Base-by-base conservation (phyloP, 179 eudicot genomes). In the Pouteria campechiana region DNA sequence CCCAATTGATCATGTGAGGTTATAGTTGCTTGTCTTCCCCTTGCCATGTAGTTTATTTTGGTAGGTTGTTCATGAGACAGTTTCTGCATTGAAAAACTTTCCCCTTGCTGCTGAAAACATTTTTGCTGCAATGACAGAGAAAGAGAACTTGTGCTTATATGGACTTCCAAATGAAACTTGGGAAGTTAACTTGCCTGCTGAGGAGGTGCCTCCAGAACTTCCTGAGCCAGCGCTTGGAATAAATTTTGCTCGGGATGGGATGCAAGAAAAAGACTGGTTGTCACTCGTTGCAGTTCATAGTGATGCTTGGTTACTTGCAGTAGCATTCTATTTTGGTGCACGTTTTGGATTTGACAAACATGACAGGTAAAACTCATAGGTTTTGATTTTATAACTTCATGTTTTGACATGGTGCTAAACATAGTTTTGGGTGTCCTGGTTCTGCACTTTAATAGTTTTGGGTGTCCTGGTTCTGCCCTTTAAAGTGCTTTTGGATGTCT, bases 191-290 rank as follows among this genome's bases (percentile, higher is more conserved):
- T 25, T 44, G 20, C 72, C 67, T 29, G 62, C 32, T 12, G 67
- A 67, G 52, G 72, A 67, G 50, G 72, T 60, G 34, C 68, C 73
- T n/a, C 64, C 73, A 1, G 73, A 67, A 46, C 60, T 67, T 27
- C 73, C 73, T 19, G 73, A 67, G 21, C 73, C 73, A 24, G 59
- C 73, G 2, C 17, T 61, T 22, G 73, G 73, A 12, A 67, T 67
- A 22, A 67, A 60, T 57, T 67, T 60, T 55, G 63, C 67, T 2
- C 51, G 63, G 34, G 67, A 61, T 51, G 73, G 68, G 33, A 61
- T 67, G 68, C 43, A 46, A 29, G 55, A 55, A 23, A 67, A 45
- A 27, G 68, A 67, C 25, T 67, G 73, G 73, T 23, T 61, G 30
- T 44, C 72, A 6, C 55, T 67, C 28, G 72, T 67, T 47, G 67